Base-by-base conservation (phyloP, 192 early-diverging fungal genomes). In the Neocallimastix lanati region DNA sequence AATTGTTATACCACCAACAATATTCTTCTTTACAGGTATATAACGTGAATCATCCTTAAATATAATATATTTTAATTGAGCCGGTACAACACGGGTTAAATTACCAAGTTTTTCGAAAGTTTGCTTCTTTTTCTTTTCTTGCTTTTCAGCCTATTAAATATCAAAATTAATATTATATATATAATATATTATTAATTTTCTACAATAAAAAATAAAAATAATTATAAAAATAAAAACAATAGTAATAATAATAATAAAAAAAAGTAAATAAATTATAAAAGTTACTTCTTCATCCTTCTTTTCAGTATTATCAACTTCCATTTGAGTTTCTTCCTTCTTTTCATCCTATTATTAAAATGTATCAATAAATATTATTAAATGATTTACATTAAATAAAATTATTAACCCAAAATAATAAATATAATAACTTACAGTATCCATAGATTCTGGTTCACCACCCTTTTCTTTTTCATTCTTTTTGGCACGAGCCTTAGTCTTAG, bases 11-110 rank as follows among this genome's bases (percentile, higher is more conserved):
- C 98, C 98, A 25, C 93, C 92, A 80, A 92, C 84, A 67, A 83
- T 80, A 58, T 85, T 90, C 83, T 90, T 91, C 85, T 94, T 96
- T 77, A 98, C 89, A 28, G 98, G 96, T 29, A 92, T 87, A 84
- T 98, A 99, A 35, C 96, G 92, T 13, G 92, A 85, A 78, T 92
- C 92, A 35, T 92, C 90, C 76, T 95, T 91, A 85, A 96, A 96
- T 29, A 91, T 87, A 81, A 98, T 92, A 80, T 90, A 91, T 84
- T 94, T 92, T 67, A 94, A 87, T 83, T 99, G 98, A 77, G 89
- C 85, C 29, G 95, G 95, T 21, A 98, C 83, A 36, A 99, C 89
- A 9, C 98, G 90, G 28, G 94, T 87, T 86, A 98, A 85, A 82
- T 99, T 99, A 58, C 91, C 89, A 36, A 98, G 85, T 13, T 90